Conservation (phyloP, 192 early-diverging fungal genomes). For the Coemansia interrupta region DNA sequence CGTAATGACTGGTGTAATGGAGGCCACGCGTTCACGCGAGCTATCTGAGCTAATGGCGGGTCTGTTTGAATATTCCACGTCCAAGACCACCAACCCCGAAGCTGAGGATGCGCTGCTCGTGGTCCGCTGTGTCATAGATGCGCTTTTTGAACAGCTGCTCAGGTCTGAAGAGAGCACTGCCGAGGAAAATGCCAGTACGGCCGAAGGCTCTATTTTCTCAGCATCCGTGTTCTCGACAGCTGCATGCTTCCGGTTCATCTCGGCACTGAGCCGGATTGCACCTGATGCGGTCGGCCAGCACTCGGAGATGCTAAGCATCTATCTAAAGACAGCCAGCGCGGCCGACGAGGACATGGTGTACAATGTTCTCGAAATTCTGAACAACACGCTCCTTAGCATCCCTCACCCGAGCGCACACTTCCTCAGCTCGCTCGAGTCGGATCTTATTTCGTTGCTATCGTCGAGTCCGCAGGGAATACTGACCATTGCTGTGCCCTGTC, state of each 20-base stretch:
- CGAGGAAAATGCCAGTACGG: neutral
- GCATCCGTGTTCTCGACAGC: constrained; percentile 14
- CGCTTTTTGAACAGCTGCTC: constrained; percentile 69
- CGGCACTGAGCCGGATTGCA: constrained; percentile 54
- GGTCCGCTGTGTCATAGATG: constrained; percentile 67
- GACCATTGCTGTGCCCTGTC: constrained; percentile 63
- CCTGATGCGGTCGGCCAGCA: constrained; percentile 57
- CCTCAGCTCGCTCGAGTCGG: constrained; percentile 57
- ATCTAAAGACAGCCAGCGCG: constrained; percentile 54
- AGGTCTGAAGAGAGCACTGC: constrained; percentile 57
- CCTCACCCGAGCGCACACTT: constrained; percentile 57
- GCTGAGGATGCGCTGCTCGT: constrained; percentile 55
- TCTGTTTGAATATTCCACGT: constrained; percentile 33
- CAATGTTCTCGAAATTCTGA: constrained; percentile 56
- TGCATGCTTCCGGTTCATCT: constrained; percentile 52
- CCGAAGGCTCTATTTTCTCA: neutral
- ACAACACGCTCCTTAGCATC: constrained; percentile 44
- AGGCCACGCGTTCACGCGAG: constrained; percentile 21
- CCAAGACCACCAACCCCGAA: constrained; percentile 45
- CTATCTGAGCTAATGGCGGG: constrained; percentile 32
- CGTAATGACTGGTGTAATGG: constrained; percentile 50
- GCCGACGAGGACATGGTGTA: constrained; percentile 55
- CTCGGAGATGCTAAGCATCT: constrained; percentile 47
- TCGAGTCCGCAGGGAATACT: constrained; percentile 61
- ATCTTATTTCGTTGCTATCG: constrained; percentile 58